These are phyloP conservation scores for Penicillium paradoxum DNA, from an alignment of 495 filamentous ascomycete genomes.

Conservation along the genomic window DNA sequence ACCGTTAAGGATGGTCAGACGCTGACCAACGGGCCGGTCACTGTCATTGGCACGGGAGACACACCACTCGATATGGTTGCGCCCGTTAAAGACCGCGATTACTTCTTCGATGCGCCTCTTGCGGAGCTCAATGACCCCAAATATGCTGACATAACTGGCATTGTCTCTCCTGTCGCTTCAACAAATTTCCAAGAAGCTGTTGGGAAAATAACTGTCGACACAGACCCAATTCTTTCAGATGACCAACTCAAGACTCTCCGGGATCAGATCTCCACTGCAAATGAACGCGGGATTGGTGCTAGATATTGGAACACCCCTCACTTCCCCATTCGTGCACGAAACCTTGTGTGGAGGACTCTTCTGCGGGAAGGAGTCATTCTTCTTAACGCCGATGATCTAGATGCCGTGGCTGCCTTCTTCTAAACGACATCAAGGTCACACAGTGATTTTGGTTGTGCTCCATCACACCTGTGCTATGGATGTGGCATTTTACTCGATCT, in stretches of 20 bases:
- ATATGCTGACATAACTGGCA: conserved; percentile 39
- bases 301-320: conserved; percentile 70
- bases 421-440: conserved; percentile 5
- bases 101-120: conserved; percentile 60
- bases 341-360: conserved; percentile 64
- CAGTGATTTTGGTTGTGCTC: neutral
- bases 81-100: conserved; percentile 46
- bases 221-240: conserved; percentile 32
- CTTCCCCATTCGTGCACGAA: conserved; percentile 61
- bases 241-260: conserved; percentile 55
- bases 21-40: conserved; percentile 53
- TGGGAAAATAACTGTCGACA: conserved; percentile 33
- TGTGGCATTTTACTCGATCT: neutral
- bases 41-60: conserved; percentile 75
- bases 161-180: conserved; percentile 50
- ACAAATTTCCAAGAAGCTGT: conserved; percentile 39
- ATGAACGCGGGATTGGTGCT: conserved; percentile 56
- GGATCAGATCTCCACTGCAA: conserved; percentile 56
- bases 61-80: conserved; percentile 63
- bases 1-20: conserved; percentile 49
- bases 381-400: conserved; percentile 75
- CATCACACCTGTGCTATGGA: neutral
- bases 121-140: conserved; percentile 37
- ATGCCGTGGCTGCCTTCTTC: conserved; percentile 44
- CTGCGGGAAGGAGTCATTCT: conserved; percentile 63